Base-by-base conservation (phyloP, 805 yeast species). In the Dipodascus geniculatus region DNA sequence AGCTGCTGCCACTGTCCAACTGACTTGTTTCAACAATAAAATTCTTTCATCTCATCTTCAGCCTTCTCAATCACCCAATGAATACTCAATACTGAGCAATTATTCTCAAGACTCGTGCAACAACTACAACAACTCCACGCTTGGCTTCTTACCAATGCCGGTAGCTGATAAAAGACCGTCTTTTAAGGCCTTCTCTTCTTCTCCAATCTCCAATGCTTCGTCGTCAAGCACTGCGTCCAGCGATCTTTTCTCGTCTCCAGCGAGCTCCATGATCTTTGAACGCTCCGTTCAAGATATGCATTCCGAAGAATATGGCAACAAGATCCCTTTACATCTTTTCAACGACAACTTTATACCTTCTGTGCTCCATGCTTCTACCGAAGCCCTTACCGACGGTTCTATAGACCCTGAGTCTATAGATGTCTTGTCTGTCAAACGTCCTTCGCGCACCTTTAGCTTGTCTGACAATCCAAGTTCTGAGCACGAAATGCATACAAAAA, bases 261-360 rank as follows among this genome's bases (percentile, higher is more conserved):
- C 66, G 11, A 63, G 69, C 24, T 78, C 83, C 16, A 63, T 76
- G 62, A 83, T 83, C 61, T 85, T 80, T 63, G 89, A 82, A 60
- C 72, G 87, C 54, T 74, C 77, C 50, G 87, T 82, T 6, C 85
- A 82, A 63, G 86, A 81, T 57, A 80, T 80, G 3, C 56, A 54
- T 49, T 54, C 60, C 16, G 22, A 53, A 17, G 47, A 54, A 20
- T 38, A 49, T 22, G 61, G 53, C 38, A 38, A 50, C 22, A 65
- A 63, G 24, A 55, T 70, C 48, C 71, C 74, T 33, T 66, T 68
- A 3, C 73, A 69, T 60, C 68, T 74, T 68, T 71, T 73, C 16
- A 60, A 68, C 38, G 86, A 87, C 65, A 85, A 88, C 66, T 78
- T 69, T 59, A 85, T 87, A 20, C 85, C 95, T 1, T 90, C 96